Base-by-base conservation (phyloP, 495 filamentous ascomycete species). In the Hypoxylon lienhwacheense region DNA sequence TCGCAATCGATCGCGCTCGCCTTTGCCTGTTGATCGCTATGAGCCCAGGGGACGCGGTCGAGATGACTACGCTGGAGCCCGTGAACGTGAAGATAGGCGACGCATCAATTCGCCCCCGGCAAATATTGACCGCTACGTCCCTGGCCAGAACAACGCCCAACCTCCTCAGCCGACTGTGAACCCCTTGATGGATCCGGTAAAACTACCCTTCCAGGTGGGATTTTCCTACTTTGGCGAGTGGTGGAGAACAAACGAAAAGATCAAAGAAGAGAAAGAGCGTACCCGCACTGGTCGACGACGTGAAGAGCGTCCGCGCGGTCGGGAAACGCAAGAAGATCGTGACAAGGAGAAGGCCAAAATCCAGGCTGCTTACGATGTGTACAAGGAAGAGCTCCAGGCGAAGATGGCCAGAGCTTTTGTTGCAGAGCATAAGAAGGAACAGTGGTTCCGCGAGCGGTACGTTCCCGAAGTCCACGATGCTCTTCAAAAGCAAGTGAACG, bases 361-460 rank as follows among this genome's bases (percentile, higher is more conserved):
- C 24, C 92, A 97, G 64, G 81, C 81, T 11, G 90, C 90, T 1
- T 99, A 97, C 66, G 95, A 97, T 72, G 62, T 77, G 8, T 98
- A 98, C 73, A 97, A 96, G 65, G 89, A 93, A 67, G 91, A 96
- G 32, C 77, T 97, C 5, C 90, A 96, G 67, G 82, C 89, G 6
- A 92, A 90, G 64, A 90, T 97, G 84, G 89, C 91, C 0, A 81
- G 87, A 52, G 76, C 77, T 1, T 97, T 99, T 63, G 93, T 99
- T 15, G 83, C 86, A 21, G 84, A 88, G 39, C 93, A 97, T 68
- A 95, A 93, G 63, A 79, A 80, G 10, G 93, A 97, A 59, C 92
- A 97, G 63, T 99, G 93, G 93, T 99, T 99, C 73, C 90, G 86
- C 55, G 93, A 99, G 71, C 86, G 89, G 41, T 99, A 99, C 61